Base-by-base conservation (phyloP, 331 rosid species). In the Saraca asoca region DNA sequence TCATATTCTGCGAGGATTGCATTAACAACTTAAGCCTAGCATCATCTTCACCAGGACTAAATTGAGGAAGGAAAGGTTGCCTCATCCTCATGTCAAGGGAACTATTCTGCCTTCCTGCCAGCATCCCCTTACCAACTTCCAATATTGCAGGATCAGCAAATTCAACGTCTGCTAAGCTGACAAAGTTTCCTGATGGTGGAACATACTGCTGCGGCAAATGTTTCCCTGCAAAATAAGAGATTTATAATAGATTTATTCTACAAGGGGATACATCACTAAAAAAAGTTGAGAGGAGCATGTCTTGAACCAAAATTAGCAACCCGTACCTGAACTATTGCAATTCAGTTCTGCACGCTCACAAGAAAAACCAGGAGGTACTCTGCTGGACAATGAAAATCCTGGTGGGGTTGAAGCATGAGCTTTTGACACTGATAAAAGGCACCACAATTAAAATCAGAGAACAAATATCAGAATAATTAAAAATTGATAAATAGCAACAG, bases 341-440 rank as follows among this genome's bases (percentile, higher is more conserved):
- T 64, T 60, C 64, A 41, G 77, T 68, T 54, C 79, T 9, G 39
- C 60, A 35, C 81, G 75, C 63, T 74, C 79, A 44, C 33, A 55
- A 1, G 75, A 82, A 79, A 75, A 69, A 33, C 82, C 84, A 50
- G 86, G 83, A 71, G 86, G 83, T 51, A 53, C 12, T 75, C 80
- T 74, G 74, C 71, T 72, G 19, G 86, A 54, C 71, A 62, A 13
- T 44, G 81, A 39, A 66, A 81, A 78, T 68, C 81, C 86, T 5
- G 83, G 86, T 29, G 86, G 83, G 53, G 58, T 43, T 13, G 81
- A 62, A 57, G 78, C 62, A 71, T 71, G 83, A 51, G 80, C 71
- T 57, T 68, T 78, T 31, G 81, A 52, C 66, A 57, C 81, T 78
- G 80, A 66, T 41, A 70, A 48, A 70, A 65, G 71, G 62, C 19